Evolutionary conservation across 345 rosid species (phyloP), one percentile per base, ranked within the genome.

Genomic region (Passiflora organensis): DNA sequence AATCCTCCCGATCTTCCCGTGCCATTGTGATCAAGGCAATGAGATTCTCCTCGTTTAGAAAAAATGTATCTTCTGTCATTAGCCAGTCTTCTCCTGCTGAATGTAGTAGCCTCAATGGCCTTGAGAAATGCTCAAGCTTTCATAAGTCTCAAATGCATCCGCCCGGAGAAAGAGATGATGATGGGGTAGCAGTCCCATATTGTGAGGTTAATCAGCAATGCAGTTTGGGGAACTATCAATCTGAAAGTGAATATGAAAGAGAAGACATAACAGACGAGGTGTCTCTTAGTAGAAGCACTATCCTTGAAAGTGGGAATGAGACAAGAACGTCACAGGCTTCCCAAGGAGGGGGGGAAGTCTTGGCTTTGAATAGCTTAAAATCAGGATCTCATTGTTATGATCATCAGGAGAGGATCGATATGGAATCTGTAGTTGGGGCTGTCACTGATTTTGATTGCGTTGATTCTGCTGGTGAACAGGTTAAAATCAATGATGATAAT

Each of bases 161-260:
- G 51, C 43, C 53, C 17, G 73, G 43, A 43, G 76, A 72, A 60
- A 66, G 60, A 25, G 72, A 74, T 55, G 78, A 69, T 46, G 77
- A n/a, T n/a, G n/a, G 71, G 48, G 58, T 37, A n/a, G 65, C 43
- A 50, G 53, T 61, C 48, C 69, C 77, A 74, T 64, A 67, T 54
- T 72, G 75, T 38, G 82, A 70, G 55, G 66, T 64, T 51, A 73
- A 74, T 66, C 72, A 73, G 50, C 70, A 73, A 62, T 62, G 34
- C 74, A 72, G 53, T 48, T 68, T 68, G 41, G 62, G 62, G 66
- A 72, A 59, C 42, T 65, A 59, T 64, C 62, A 46, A 59, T 53
- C 64, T 39, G 70, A 66, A 41, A 56, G 74, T 61, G 61, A 55
- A 24, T 60, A 22, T 25, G 80, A 55, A 62, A 62, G 62, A 55